phyloP scores from a whole-genome alignment of 2,329 filamentous ascomycete species.

The Aspergillus unguis region DNA sequence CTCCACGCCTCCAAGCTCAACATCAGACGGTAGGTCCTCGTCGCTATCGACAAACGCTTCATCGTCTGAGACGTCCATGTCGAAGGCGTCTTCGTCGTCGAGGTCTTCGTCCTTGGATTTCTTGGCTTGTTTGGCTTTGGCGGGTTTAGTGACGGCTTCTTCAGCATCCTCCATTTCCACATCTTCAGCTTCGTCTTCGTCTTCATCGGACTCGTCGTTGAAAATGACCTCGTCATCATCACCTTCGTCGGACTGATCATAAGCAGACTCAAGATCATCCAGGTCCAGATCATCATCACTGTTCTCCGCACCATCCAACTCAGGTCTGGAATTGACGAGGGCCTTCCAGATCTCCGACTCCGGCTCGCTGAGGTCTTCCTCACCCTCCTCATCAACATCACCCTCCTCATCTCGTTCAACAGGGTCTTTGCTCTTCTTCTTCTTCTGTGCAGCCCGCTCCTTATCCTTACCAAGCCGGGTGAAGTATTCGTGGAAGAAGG shows the following conservation, averaged over 20 bases:
- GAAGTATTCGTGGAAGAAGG: slow-evolving; percentile 99
- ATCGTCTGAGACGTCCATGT: slow-evolving; percentile 47
- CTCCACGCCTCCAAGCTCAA: slow-evolving; percentile 45
- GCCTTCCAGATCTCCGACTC: slow-evolving; percentile 92
- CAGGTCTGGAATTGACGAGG: slow-evolving; percentile 74
- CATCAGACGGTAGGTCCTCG: slow-evolving; percentile 52
- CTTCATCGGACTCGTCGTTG: slow-evolving; percentile 47
- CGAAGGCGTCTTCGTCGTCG: slow-evolving; percentile 54
- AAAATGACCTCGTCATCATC: slow-evolving; percentile 48
- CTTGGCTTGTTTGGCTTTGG: slow-evolving; percentile 38
- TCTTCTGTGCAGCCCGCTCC: slow-evolving; percentile 36
- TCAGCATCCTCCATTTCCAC: slow-evolving; percentile 43
- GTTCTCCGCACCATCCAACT: slow-evolving; percentile 62
- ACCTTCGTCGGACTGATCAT: slow-evolving; percentile 40
- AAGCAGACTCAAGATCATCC: slow-evolving; percentile 53
- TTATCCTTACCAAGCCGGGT: slow-evolving; percentile 65
- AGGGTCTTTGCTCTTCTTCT: slow-evolving; percentile 56
- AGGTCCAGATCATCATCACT: slow-evolving; percentile 57
- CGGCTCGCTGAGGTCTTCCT: slow-evolving; percentile 50
- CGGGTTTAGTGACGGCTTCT: slow-evolving; percentile 41
- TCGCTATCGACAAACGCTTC: slow-evolving; percentile 52
- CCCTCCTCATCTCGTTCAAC: slow-evolving; percentile 42
- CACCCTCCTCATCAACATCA: slow-evolving; percentile 24
- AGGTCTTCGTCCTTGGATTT: slow-evolving; percentile 41
- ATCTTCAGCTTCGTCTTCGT: slow-evolving; percentile 46